These are phyloP conservation scores for Aspergillus heteromorphus DNA, from an alignment of 495 filamentous ascomycete species.

Conservation along the genomic window DNA sequence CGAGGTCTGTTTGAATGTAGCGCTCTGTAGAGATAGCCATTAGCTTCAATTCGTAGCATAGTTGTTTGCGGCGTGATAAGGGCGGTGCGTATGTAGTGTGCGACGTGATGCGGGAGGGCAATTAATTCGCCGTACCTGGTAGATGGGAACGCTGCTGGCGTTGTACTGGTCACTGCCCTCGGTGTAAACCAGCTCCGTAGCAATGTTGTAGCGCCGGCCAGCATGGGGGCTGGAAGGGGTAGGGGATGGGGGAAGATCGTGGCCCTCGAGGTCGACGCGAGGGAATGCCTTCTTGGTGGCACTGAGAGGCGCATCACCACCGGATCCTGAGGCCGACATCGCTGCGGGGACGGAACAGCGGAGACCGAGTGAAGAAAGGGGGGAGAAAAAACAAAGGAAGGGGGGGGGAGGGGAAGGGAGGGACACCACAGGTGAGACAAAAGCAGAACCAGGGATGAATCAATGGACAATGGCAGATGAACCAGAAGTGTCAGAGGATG, in stretches of 20 bases:
- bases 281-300: conserved; percentile 72
- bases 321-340: conserved; percentile 46
- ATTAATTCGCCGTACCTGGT: conserved; percentile 55
- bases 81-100: too few species aligned
- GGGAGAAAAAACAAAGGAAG: neutral
- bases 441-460: neutral
- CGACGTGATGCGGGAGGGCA: too few species aligned
- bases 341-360: conserved; percentile 29
- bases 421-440: neutral
- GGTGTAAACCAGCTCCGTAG: conserved; percentile 93
- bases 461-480: neutral
- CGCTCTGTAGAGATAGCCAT: conserved; percentile 53
- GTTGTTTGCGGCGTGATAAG: too few species aligned
- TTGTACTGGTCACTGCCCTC: conserved; percentile 95
- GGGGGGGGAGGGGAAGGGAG: neutral
- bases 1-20: conserved; percentile 94
- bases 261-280: conserved; percentile 77
- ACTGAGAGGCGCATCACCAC: conserved; percentile 28
- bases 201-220: conserved; percentile 82
- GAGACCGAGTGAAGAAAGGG: conserved; percentile 4
- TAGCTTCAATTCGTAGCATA: conserved; percentile 8
- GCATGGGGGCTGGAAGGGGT: conserved; percentile 85
- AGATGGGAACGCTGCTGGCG: conserved; percentile 90
- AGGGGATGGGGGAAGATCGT: conserved; percentile 88
- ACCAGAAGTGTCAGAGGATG: neutral